These are phyloP conservation scores for Garcia nutans DNA, from an alignment of 345 rosid species.

Conservation along the genomic window DNA sequence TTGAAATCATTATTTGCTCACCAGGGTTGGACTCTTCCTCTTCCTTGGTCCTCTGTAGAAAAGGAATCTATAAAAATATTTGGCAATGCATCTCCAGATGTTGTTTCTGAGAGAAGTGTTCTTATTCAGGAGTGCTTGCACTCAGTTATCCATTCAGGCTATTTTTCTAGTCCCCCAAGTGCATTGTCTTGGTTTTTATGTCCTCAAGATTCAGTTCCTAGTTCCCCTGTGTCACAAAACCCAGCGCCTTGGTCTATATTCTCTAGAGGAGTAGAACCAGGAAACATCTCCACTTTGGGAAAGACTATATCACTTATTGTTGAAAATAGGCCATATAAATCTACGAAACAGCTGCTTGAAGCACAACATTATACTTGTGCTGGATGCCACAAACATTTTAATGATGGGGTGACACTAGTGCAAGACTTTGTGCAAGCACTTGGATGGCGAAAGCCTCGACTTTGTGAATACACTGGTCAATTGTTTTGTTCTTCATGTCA, in stretches of 20 bases:
- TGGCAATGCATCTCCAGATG: constrained; percentile 78
- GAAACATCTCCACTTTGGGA: constrained; percentile 54
- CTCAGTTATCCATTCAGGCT: constrained; percentile 62
- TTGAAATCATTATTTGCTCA: constrained; percentile 70
- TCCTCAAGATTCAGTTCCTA: constrained; percentile 59
- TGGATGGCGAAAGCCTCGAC: constrained; percentile 93
- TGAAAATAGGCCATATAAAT: constrained; percentile 63
- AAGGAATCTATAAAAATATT: constrained; percentile 79
- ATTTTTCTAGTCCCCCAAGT: constrained; percentile 55
- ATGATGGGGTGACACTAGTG: constrained; percentile 69
- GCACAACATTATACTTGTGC: constrained; percentile 85
- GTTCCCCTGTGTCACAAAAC: constrained; percentile 43
- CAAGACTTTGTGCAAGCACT: constrained; percentile 66
- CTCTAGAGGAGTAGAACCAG: constrained; percentile 37
- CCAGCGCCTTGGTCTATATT: constrained; percentile 32
- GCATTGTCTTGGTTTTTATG: constrained; percentile 72
- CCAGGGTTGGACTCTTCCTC: constrained; percentile 82
- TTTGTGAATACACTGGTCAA: constrained; percentile 89
- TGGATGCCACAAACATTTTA: constrained; percentile 87
- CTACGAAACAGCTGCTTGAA: constrained; percentile 75
- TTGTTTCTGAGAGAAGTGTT: constrained; percentile 76
- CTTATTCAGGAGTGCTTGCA: constrained; percentile 82
- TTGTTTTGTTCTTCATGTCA: constrained; percentile 91
- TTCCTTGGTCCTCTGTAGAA: constrained; percentile 80
- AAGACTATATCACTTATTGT: constrained; percentile 83